Percentiles rank a stretch among this genome's conserved stretches.
These are phyloP conservation scores for Xylariomycetidae sp. DNA, from an alignment of 2,329 filamentous ascomycete species.

Conservation along the genomic window DNA sequence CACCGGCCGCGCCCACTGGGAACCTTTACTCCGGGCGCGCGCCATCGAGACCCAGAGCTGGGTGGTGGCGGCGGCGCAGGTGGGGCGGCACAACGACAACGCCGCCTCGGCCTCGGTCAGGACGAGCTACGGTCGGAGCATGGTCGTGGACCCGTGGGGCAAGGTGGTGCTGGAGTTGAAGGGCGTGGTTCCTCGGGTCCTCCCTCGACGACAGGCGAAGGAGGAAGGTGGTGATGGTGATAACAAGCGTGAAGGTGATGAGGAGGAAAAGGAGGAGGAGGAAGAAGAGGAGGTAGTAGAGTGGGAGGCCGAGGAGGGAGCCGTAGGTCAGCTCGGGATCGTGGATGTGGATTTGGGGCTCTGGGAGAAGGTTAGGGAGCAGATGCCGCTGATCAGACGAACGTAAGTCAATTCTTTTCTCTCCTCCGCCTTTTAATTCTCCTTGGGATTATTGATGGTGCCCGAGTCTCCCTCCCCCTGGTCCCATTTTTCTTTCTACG, in stretches of 20 bases:
- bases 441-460: too few species aligned
- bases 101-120: constrained; percentile 29
- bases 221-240: too few species aligned
- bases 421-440: neutral
- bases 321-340: constrained; percentile 46
- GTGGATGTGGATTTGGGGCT: constrained; percentile 49
- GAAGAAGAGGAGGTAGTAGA: constrained; percentile 8
- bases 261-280: constrained; percentile 32
- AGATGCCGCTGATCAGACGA: constrained; percentile 49
- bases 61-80: constrained; percentile 81
- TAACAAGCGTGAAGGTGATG: constrained; percentile 32
- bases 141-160: constrained; percentile 87
- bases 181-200: too few species aligned
- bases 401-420: constrained; percentile 36
- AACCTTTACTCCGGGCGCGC: constrained; percentile 68
- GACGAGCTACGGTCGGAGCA: constrained; percentile 77
- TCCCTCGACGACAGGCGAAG: too few species aligned
- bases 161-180: constrained; percentile 62
- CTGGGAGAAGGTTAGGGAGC: constrained; percentile 42
- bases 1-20: constrained; percentile 85
- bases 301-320: constrained; percentile 25
- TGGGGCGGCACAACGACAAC: constrained; percentile 57
- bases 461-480: neutral
- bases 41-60: constrained; percentile 89
- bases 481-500: too few species aligned